A percentile compares a stretch with the other conserved stretches of the same genome.
Evolutionary conservation across 176 grass and related monocot species (phyloP).

Genomic region (Aegilops umbellulata): DNA sequence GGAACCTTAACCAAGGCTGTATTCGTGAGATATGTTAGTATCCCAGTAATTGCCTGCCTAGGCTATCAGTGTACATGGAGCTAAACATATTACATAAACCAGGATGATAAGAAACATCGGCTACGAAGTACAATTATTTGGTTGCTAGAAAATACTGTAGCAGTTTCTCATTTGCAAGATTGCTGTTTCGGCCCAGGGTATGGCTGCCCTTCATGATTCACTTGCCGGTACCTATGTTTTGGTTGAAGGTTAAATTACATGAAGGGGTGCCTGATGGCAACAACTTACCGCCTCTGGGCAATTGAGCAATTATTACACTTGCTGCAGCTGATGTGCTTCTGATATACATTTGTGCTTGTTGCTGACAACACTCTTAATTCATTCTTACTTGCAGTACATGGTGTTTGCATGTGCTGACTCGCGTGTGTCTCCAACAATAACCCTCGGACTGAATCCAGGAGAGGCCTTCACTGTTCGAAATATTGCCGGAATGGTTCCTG

Average conservation of each 20-base stretch:
- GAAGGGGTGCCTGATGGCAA: background rate
- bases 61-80: background rate
- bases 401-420: slow-evolving; percentile 82
- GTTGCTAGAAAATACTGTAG: background rate
- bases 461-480: slow-evolving; percentile 82
- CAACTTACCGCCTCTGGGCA: background rate
- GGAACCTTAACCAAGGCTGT: background rate
- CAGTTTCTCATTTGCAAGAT: background rate
- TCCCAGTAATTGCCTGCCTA: background rate
- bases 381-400: slow-evolving; percentile 63
- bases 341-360: background rate
- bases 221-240: background rate
- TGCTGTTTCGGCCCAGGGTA: background rate
- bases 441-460: slow-evolving; percentile 64
- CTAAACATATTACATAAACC: background rate
- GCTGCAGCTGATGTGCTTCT: background rate
- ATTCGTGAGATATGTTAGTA: slow-evolving; percentile 12
- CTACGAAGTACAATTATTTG: background rate
- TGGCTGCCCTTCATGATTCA: background rate
- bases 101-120: background rate
- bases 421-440: slow-evolving; percentile 75
- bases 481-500: slow-evolving; percentile 65
- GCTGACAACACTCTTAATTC: background rate
- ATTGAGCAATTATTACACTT: background rate
- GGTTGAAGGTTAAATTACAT: background rate